phyloP scores from a whole-genome alignment of 1,284 basidiomycete genomes.

The Gastroboletus turbinatus region DNA sequence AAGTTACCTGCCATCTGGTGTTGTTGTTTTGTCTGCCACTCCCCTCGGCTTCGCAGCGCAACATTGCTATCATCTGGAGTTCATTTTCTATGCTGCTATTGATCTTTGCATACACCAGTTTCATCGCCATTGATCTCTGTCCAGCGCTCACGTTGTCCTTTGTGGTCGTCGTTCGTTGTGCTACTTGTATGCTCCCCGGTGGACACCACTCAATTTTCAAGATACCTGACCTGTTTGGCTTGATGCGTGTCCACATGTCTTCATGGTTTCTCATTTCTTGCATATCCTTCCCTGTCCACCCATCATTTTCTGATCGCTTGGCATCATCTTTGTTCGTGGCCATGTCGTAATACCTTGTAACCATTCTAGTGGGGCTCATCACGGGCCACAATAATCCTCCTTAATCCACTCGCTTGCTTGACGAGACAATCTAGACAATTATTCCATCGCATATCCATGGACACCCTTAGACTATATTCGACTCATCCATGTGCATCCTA shows the following conservation, averaged over 20 bases:
- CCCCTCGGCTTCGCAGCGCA: conserved; percentile 6
- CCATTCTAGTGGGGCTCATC: conserved; percentile 6
- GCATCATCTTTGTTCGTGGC: neutral
- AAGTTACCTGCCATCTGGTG: conserved; percentile 4
- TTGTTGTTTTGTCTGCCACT: conserved; percentile 20
- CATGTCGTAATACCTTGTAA: conserved; percentile 6
- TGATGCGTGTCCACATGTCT: conserved; percentile 10
- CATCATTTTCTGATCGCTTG: neutral
- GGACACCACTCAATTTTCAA: conserved; percentile 4
- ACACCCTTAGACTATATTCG: too few species aligned
- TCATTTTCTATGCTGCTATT: conserved; percentile 25
- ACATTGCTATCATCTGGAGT: conserved; percentile 18
- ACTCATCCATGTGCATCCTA: too few species aligned
- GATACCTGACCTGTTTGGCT: conserved; percentile 21
- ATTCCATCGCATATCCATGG: too few species aligned
- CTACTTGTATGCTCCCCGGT: conserved; percentile 6
- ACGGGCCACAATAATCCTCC: too few species aligned
- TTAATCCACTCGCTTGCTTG: too few species aligned
- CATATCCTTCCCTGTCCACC: conserved; percentile 17
- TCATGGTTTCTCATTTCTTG: conserved; percentile 20
- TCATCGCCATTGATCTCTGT: conserved; percentile 18
- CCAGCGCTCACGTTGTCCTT: conserved; percentile 12
- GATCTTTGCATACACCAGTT: conserved; percentile 20
- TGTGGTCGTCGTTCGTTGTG: conserved; percentile 13
- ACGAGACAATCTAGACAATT: too few species aligned